Conservation (phyloP, 2,329 filamentous ascomycete species). For the Colletotrichum graminicola region DNA sequence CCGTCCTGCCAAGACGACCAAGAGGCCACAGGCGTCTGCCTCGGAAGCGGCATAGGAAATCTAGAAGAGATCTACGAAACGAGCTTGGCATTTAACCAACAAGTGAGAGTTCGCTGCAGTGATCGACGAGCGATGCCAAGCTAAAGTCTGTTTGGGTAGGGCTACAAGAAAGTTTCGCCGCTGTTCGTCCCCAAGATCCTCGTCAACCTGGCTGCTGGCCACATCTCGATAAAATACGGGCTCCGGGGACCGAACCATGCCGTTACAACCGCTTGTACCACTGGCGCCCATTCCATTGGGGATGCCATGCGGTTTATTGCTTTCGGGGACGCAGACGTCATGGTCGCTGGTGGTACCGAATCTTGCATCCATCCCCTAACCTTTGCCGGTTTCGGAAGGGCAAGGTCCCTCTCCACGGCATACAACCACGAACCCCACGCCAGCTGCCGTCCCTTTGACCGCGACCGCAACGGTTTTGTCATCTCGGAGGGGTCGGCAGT, state of each 20-base stretch:
- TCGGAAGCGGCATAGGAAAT: constrained; percentile 96
- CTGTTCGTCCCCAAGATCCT: constrained; percentile 93
- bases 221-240: constrained; percentile 92
- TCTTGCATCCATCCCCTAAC: constrained; percentile 96
- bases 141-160: constrained; percentile 62
- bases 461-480: constrained; percentile 84
- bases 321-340: constrained; percentile 92
- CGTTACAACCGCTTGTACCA: constrained; percentile 94
- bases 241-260: constrained; percentile 94
- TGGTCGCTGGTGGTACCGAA: constrained; percentile 95
- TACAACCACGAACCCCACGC: constrained; percentile 79
- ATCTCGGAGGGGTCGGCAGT: constrained; percentile 93
- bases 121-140: constrained; percentile 30
- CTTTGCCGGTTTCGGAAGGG: constrained; percentile 90
- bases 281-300: constrained; percentile 92
- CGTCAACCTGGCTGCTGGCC: constrained; percentile 94
- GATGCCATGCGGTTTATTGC: constrained; percentile 94
- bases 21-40: constrained; percentile 87
- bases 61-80: constrained; percentile 91
- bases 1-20: constrained; percentile 70
- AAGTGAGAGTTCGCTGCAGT: constrained; percentile 63
- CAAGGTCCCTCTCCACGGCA: constrained; percentile 84
- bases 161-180: constrained; percentile 92
- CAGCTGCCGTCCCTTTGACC: constrained; percentile 90
- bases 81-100: constrained; percentile 79